These are phyloP conservation scores for apple (Malus domestica) DNA, from an alignment of 306 rosid genomes.

Conservation along the genomic window ASM211411v1 NC_041793.1:45558001-45558500, in stretches of 20 bases:
- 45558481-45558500: conserved; percentile 21
- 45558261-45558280: too few relatives aligned
- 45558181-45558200: background rate
- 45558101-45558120: background rate
- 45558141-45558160: conserved; percentile 8
- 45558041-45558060: background rate
- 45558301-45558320: conserved; percentile 1
- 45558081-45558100: background rate
- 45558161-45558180: background rate
- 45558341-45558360: background rate
- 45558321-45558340: background rate
- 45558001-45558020: conserved; percentile 29
- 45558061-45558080: conserved; percentile 25
- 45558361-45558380: background rate
- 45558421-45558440: background rate
- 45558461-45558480: conserved; percentile 19
- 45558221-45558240: conserved; percentile 6
- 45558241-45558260: too few relatives aligned
- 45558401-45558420: background rate
- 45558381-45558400: conserved; percentile 17
- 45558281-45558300: too few relatives aligned
- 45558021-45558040: conserved; percentile 1
- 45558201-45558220: background rate
- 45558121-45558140: background rate
- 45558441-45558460: conserved; percentile 24